Conservation (phyloP, 768 basidiomycete species). For the Albatrellus ellisii region DNA sequence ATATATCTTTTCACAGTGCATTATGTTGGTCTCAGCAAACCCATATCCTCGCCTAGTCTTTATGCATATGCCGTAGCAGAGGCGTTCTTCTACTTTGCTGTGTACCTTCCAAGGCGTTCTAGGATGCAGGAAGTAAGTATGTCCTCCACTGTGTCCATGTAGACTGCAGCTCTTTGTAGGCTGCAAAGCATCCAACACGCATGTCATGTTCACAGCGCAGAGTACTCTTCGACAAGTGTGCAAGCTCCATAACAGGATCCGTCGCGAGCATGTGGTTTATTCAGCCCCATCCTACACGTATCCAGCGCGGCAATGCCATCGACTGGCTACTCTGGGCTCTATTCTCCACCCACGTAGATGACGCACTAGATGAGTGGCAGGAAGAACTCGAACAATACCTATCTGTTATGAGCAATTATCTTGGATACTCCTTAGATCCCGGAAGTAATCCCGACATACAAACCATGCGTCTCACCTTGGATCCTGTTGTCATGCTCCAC, state of each 20-base stretch:
- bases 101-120: slow-evolving; percentile 35
- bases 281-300: slow-evolving; percentile 14
- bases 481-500: slow-evolving; percentile 41
- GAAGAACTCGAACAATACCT: slow-evolving; percentile 42
- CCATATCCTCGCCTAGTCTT: slow-evolving; percentile 20
- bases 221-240: slow-evolving; percentile 36
- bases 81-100: slow-evolving; percentile 31
- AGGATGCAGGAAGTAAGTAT: slow-evolving; percentile 34
- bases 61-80: slow-evolving; percentile 29
- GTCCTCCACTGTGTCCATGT: background rate
- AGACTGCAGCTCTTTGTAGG: slow-evolving; percentile 21
- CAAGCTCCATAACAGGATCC: slow-evolving; percentile 12
- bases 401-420: slow-evolving; percentile 22
- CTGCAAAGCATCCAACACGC: slow-evolving; percentile 23
- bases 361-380: slow-evolving; percentile 25
- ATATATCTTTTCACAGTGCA: slow-evolving; percentile 20
- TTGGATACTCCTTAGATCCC: slow-evolving; percentile 27
- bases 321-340: slow-evolving; percentile 61
- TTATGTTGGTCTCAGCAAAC: slow-evolving; percentile 15
- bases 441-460: slow-evolving; percentile 27
- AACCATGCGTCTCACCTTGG: slow-evolving; percentile 40
- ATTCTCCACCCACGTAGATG: slow-evolving; percentile 29
- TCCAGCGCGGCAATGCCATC: slow-evolving; percentile 33
- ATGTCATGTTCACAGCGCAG: slow-evolving; percentile 29
- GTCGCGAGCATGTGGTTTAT: slow-evolving; percentile 44